Conservation (phyloP, 495 filamentous ascomycete species). For the Penicillium nucicola region DNA sequence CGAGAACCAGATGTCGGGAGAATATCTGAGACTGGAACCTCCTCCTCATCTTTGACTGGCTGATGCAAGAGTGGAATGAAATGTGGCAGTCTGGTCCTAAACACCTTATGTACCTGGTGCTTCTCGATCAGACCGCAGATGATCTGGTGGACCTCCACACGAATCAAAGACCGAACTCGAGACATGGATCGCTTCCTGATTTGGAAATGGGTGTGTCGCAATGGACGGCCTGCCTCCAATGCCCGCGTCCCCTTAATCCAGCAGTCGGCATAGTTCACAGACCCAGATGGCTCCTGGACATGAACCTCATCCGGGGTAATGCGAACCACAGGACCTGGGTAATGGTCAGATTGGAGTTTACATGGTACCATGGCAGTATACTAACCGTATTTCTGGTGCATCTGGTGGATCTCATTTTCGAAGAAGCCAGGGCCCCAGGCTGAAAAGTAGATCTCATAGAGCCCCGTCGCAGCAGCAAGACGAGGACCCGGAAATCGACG, state of each 20-base stretch:
- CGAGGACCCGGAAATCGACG: slow-evolving; percentile 44
- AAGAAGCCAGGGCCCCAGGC: slow-evolving; percentile 37
- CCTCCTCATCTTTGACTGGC: slow-evolving; percentile 6
- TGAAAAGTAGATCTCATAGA: slow-evolving; percentile 49
- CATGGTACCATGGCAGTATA: too few species aligned
- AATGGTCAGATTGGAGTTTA: neutral
- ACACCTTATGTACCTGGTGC: slow-evolving; percentile 12
- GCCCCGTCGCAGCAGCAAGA: slow-evolving; percentile 39
- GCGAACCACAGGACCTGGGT: slow-evolving; percentile 23
- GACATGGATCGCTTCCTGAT: slow-evolving; percentile 15
- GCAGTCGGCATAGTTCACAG: slow-evolving; percentile 9
- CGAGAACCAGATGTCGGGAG: neutral
- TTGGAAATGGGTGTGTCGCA: slow-evolving; percentile 2
- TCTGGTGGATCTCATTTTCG: slow-evolving; percentile 33
- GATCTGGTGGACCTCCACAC: slow-evolving; percentile 17
- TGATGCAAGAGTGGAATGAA: neutral
- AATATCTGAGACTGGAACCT: neutral
- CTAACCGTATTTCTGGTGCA: slow-evolving; percentile 43
- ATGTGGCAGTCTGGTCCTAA: slow-evolving; percentile 1
- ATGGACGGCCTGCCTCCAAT: neutral
- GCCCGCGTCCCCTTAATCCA: slow-evolving; percentile 18
- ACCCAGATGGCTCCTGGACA: slow-evolving; percentile 13
- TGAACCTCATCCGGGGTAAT: slow-evolving; percentile 26
- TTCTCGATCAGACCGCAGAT: slow-evolving; percentile 14
- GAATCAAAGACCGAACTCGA: slow-evolving; percentile 15